Evolutionary conservation across 768 basidiomycete species (phyloP).

Genomic region (Boletus rufocinnamomeus): DNA sequence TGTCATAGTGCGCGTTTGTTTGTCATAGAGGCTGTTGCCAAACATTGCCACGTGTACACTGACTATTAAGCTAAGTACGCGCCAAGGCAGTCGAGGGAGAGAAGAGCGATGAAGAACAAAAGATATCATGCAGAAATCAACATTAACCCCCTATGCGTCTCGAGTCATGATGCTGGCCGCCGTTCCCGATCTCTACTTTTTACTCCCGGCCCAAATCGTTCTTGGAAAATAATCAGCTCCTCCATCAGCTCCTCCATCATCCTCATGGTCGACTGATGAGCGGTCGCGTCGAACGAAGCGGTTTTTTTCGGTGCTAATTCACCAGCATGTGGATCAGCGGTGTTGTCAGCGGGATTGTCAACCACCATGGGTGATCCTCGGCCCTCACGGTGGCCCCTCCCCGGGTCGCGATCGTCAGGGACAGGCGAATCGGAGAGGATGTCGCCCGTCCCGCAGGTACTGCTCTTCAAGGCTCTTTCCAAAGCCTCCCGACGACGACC

Average conservation of each 20-base stretch:
- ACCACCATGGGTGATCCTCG: conserved; percentile 37
- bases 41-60: conserved; percentile 27
- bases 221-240: conserved; percentile 86
- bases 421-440: conserved; percentile 9
- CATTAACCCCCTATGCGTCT: not conserved
- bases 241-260: conserved; percentile 92
- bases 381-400: conserved; percentile 13
- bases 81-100: not conserved
- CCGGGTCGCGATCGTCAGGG: conserved; percentile 20
- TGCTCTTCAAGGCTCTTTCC: conserved; percentile 48
- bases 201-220: conserved; percentile 69
- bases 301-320: conserved; percentile 14
- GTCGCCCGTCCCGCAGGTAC: conserved; percentile 11
- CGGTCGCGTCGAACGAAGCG: conserved; percentile 8
- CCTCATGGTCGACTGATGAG: conserved; percentile 58
- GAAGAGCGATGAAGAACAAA: not conserved
- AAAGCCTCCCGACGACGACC: conserved; percentile 68
- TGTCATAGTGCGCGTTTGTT: conserved; percentile 20
- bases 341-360: conserved; percentile 25
- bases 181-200: conserved; percentile 56
- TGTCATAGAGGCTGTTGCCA: conserved; percentile 29
- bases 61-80: not conserved
- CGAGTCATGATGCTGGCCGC: conserved; percentile 39
- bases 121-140: conserved; percentile 22
- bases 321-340: conserved; percentile 17